Percentiles rank a stretch among this genome's conserved stretches.
phyloP scores from a whole-genome alignment of 371 early-diverging fungal species.

The Apophysomyces sp. region DNA sequence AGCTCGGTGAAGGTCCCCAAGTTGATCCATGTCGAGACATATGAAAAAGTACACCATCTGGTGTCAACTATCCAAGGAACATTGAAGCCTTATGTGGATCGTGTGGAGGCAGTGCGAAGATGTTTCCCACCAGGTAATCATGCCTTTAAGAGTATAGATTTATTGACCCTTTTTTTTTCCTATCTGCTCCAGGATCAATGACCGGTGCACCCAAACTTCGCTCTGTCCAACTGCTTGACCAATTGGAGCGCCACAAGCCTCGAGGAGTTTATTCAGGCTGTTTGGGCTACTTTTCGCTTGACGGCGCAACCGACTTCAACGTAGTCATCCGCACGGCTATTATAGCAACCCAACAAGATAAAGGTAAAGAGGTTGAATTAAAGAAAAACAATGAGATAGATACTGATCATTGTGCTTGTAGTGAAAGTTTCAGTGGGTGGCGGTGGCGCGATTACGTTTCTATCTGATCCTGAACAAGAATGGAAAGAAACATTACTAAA shows the following conservation, averaged over 20 bases:
- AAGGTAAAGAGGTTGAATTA: slow-evolving; percentile 16
- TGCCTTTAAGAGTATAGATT: background rate
- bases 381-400: slow-evolving; percentile 14
- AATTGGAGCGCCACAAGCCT: slow-evolving; percentile 63
- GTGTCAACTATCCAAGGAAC: slow-evolving; percentile 83
- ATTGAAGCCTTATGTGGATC: slow-evolving; percentile 57
- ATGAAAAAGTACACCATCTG: slow-evolving; percentile 91
- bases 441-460: slow-evolving; percentile 90
- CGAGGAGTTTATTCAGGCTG: slow-evolving; percentile 94
- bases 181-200: slow-evolving; percentile 75
- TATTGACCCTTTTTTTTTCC: background rate
- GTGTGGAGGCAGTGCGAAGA: slow-evolving; percentile 71
- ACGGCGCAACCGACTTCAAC: slow-evolving; percentile 66
- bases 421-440: slow-evolving; percentile 80
- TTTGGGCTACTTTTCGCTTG: slow-evolving; percentile 84
- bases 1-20: slow-evolving; percentile 76
- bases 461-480: slow-evolving; percentile 84
- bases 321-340: slow-evolving; percentile 88
- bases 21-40: slow-evolving; percentile 89
- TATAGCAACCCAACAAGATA: slow-evolving; percentile 10
- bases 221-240: slow-evolving; percentile 78
- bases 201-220: slow-evolving; percentile 96
- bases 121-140: slow-evolving; percentile 85
- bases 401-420: background rate
- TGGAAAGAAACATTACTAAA: slow-evolving; percentile 79